Conservation (phyloP, 768 basidiomycete species). For the Termitomyces sp. region DNA sequence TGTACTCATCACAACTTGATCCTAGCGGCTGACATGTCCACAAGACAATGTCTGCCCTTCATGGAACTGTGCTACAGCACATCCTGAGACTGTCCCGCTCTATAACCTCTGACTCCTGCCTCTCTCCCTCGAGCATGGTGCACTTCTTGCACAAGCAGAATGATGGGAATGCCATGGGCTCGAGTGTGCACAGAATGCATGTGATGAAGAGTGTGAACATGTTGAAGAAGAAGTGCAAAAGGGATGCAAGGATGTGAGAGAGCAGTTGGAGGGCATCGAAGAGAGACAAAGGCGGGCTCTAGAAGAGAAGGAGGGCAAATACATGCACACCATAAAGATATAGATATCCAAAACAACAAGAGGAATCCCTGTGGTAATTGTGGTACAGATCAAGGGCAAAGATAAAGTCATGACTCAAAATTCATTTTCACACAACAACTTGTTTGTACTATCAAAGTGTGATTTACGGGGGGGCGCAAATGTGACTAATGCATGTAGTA, state of each 20-base stretch:
- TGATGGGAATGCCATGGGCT: conserved; percentile 67
- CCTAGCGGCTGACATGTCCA: conserved; percentile 55
- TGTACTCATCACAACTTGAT: conserved; percentile 4
- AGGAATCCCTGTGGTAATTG: conserved; percentile 75
- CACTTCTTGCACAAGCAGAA: conserved; percentile 61
- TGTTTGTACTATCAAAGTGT: conserved; percentile 80
- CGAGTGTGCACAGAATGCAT: conserved; percentile 65
- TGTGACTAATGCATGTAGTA: conserved; percentile 79
- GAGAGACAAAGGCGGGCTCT: conserved; percentile 74
- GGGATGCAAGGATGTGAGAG: conserved; percentile 71
- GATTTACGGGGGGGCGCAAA: conserved; percentile 88
- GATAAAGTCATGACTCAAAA: conserved; percentile 49
- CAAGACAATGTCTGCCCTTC: conserved; percentile 61
- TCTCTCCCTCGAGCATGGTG: conserved; percentile 71
- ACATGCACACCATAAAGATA: conserved; percentile 78
- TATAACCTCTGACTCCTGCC: conserved; percentile 76
- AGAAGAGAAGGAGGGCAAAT: conserved; percentile 89
- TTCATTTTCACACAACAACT: conserved; percentile 70
- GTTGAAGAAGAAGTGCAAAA: conserved; percentile 83
- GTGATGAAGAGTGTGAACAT: conserved; percentile 71
- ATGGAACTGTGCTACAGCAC: conserved; percentile 54
- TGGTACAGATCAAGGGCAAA: not conserved
- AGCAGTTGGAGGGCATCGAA: conserved; percentile 81
- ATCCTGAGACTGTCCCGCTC: conserved; percentile 60
- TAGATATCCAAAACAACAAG: conserved; percentile 88